These are phyloP conservation scores for Leptographium lundbergii DNA, from an alignment of 2,329 filamentous ascomycete genomes.

Conservation along the genomic window DNA sequence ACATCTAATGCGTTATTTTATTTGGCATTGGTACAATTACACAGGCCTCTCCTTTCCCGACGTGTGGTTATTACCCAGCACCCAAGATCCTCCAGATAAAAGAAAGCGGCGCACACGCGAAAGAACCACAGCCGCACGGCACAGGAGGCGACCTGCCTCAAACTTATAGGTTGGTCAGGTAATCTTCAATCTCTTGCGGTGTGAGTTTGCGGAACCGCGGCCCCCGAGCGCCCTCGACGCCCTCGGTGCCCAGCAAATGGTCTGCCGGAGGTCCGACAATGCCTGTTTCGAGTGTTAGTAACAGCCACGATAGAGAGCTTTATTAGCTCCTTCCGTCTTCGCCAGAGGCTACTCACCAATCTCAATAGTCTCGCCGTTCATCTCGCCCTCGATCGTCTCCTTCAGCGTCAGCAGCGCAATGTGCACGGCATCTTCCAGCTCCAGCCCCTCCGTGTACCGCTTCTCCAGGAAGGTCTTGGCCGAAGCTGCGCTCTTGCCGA, in stretches of 20 bases:
- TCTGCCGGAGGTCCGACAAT: conserved; percentile 93
- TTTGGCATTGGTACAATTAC: conserved; percentile 11
- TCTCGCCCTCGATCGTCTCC: conserved; percentile 98
- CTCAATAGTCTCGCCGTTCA: conserved; percentile 97
- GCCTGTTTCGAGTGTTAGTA: conserved; percentile 35
- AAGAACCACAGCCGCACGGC: background rate
- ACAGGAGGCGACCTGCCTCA: background rate
- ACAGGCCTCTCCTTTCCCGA: conserved; percentile 5
- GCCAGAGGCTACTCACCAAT: conserved; percentile 54
- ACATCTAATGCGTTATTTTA: conserved; percentile 8
- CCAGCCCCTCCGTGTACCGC: conserved; percentile 91
- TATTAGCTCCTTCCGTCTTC: background rate
- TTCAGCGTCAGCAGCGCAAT: conserved; percentile 95
- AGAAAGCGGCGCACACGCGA: conserved; percentile 4
- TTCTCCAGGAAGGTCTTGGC: conserved; percentile 99
- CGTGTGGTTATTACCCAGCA: background rate
- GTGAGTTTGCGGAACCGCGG: conserved; percentile 89
- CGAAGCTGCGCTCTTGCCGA: conserved; percentile 95
- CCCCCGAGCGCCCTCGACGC: conserved; percentile 71
- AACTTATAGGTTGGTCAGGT: conserved; percentile 87
- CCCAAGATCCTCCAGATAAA: background rate
- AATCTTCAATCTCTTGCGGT: conserved; percentile 98
- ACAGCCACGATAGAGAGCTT: background rate
- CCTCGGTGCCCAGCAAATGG: conserved; percentile 82
- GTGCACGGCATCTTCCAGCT: conserved; percentile 96